phyloP scores from a whole-genome alignment of 306 rosid genomes.

The Nissolia schottii region DNA sequence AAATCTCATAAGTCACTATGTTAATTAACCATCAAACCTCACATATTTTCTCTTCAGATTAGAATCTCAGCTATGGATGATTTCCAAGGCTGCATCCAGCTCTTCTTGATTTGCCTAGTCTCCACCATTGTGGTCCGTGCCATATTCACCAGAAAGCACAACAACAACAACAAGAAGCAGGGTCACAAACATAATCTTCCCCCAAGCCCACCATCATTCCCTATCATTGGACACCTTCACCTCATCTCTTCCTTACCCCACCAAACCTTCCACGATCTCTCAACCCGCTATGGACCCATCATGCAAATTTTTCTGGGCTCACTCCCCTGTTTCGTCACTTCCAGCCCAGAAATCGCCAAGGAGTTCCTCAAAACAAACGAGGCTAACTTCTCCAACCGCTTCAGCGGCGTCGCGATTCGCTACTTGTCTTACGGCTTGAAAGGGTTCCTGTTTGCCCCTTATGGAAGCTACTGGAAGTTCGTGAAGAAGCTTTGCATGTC shows the following conservation, averaged over 20 bases:
- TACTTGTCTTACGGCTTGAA: slow-evolving; percentile 9
- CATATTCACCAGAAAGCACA: slow-evolving; percentile 13
- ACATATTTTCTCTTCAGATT: neutral
- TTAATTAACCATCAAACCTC: neutral
- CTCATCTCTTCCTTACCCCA: slow-evolving; percentile 33
- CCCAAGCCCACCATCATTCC: slow-evolving; percentile 42
- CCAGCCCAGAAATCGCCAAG: slow-evolving; percentile 35
- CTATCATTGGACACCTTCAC: slow-evolving; percentile 48
- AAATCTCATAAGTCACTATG: neutral
- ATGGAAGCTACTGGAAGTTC: slow-evolving; percentile 55
- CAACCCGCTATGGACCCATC: slow-evolving; percentile 43
- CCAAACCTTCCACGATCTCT: slow-evolving; percentile 35
- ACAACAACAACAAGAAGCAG: no score
- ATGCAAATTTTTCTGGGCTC: slow-evolving; percentile 45
- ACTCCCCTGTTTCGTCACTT: slow-evolving; percentile 33
- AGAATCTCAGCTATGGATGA: neutral
- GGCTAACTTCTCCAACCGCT: slow-evolving; percentile 36
- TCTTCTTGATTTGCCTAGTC: slow-evolving; percentile 16
- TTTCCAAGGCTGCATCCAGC: neutral
- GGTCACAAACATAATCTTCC: slow-evolving; percentile 23
- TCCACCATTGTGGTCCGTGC: slow-evolving; percentile 6
- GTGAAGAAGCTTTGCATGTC: slow-evolving; percentile 52
- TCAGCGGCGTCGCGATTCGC: neutral
- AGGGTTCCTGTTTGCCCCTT: slow-evolving; percentile 28
- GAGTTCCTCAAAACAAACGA: slow-evolving; percentile 50